Evolutionary conservation across 257 asterid genomes (phyloP), one percentile per base, ranked within the genome.

Genomic region (Scutellaria baicalensis): DNA sequence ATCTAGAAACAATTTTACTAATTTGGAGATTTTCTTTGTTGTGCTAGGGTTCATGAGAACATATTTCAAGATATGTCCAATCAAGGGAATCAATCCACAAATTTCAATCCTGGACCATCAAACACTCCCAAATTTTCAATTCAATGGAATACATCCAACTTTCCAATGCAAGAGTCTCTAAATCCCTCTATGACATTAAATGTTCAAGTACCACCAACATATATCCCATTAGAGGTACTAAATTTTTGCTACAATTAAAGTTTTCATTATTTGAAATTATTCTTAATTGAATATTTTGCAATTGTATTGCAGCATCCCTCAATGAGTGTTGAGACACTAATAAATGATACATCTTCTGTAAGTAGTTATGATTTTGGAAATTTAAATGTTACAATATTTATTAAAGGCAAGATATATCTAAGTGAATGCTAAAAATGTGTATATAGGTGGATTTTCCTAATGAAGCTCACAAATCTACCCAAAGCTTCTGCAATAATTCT

Each of bases 1-100:
- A 27, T 27, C 16, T 14, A 21, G 2, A 7, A 1, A 27, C 35
- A 49, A n/a, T 5, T 6, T 1, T 13, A 16, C 9, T 42, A 13
- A 27, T 64, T 35, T 42, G 27, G 5, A 10, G 2, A 43, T 31
- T 8, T 62, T 36, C 6, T 39, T 38, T 35, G 6, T 5, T 81
- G 84, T 52, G 73, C 73, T 17, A 75, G 57, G 18, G 61, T 66
- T 36, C 79, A 73, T 9, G 83, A 65, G 45, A 56, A 36, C 66
- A 73, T 78, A 27, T 52, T 76, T 11, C 72, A 76, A 39, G 73
- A 77, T 4, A 9, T 81, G 1, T 5, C 61, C 3, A 84, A 69
- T 64, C 81, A 65, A 64, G 45, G 71, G 14, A 68, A 77, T 7
- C 10, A 57, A 31, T 13, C 52, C 10, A n/a, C 49, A 36, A 63